Conservation (phyloP, 2,329 filamentous ascomycete species). For the Diaporthe sp. region DNA sequence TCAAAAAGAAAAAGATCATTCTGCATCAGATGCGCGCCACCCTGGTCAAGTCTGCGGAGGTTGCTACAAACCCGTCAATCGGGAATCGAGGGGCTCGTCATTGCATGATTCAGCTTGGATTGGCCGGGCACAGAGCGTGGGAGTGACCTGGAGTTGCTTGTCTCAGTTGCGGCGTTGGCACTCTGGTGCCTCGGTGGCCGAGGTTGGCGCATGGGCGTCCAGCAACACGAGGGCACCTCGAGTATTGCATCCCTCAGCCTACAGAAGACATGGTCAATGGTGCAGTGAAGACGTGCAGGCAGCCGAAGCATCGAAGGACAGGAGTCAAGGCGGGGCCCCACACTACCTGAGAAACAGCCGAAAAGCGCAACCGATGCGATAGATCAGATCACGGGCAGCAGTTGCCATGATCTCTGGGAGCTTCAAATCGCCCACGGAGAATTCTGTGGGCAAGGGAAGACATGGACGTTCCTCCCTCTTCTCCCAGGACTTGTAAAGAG, state of each 20-base stretch:
- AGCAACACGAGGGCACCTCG: conserved; percentile 24
- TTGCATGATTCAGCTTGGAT: conserved; percentile 9
- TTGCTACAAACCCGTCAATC: conserved; percentile 26
- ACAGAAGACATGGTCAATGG: conserved; percentile 24
- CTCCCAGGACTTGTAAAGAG: conserved; percentile 58
- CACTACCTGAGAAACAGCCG: conserved; percentile 40
- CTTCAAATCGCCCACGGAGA: conserved; percentile 54
- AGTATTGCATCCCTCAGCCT: conserved; percentile 15
- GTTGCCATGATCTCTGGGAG: conserved; percentile 47
- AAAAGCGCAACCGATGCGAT: conserved; percentile 45
- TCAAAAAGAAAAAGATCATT: not conserved
- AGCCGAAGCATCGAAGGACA: conserved; percentile 36
- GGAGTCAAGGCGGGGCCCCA: conserved; percentile 23
- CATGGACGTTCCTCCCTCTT: conserved; percentile 43
- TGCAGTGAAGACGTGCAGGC: conserved; percentile 34
- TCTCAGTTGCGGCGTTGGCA: conserved; percentile 4
- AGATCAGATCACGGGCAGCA: conserved; percentile 37
- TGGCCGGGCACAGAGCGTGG: conserved; percentile 10
- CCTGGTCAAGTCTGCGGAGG: conserved; percentile 23
- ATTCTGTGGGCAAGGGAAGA: conserved; percentile 34
- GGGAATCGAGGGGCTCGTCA: not conserved
- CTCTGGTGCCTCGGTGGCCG: conserved; percentile 19
- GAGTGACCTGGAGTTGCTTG: conserved; percentile 21
- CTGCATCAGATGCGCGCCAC: not conserved
- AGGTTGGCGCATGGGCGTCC: conserved; percentile 9